These are phyloP conservation scores for Narthecium ossifragum DNA, from an alignment of 106 monocot genomes.

Conservation along the genomic window DNA sequence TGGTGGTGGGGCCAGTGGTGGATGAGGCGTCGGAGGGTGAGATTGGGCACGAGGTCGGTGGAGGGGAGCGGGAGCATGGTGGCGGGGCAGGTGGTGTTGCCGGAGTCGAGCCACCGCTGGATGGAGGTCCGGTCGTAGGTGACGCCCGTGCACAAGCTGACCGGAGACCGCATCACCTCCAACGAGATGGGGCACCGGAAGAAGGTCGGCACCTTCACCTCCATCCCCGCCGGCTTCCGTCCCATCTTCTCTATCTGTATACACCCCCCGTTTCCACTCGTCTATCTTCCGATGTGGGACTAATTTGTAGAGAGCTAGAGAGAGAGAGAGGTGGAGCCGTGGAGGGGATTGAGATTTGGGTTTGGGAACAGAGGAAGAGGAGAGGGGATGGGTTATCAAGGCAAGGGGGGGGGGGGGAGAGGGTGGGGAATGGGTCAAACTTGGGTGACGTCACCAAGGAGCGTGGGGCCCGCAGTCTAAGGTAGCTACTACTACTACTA, in stretches of 20 bases:
- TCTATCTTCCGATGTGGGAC: background rate
- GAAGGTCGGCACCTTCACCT: constrained; percentile 52
- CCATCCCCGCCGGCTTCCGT: constrained; percentile 20
- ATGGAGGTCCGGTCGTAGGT: constrained; percentile 92
- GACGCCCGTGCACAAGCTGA: constrained; percentile 89
- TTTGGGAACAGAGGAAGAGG: background rate
- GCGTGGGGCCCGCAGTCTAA: no score
- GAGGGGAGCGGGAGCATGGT: constrained; percentile 73
- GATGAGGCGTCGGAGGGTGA: constrained; percentile 83
- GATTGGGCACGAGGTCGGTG: constrained; percentile 81
- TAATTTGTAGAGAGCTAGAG: background rate
- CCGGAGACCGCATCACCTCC: constrained; percentile 94
- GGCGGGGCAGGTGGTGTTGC: constrained; percentile 81
- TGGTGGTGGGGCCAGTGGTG: constrained; percentile 37
- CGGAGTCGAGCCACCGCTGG: constrained; percentile 80
- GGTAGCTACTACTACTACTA: no score
- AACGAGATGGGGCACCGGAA: constrained; percentile 97
- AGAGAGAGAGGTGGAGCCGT: background rate
- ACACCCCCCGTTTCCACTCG: background rate
- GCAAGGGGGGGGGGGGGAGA: background rate
- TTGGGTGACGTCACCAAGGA: no score
- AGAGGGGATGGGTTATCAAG: background rate
- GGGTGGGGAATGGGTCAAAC: background rate
- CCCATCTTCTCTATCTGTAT: constrained; percentile 10
- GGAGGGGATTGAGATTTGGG: background rate